phyloP scores from a whole-genome alignment of 1,284 basidiomycete species.

The Irpex rosettiformis region DNA sequence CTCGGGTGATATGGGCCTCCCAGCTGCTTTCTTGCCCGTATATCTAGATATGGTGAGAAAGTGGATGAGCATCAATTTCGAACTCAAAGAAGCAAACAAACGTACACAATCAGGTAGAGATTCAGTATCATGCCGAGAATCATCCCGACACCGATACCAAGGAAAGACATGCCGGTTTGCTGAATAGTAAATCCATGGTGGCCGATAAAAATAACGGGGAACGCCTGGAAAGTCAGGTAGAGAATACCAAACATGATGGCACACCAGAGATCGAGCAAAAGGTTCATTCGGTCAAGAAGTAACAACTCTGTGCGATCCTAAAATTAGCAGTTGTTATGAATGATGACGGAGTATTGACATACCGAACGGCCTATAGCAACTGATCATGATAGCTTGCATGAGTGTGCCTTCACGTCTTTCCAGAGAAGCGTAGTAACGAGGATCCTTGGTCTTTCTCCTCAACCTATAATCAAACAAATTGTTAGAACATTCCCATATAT shows the following conservation, averaged over 20 bases:
- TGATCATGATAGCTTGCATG: conserved; percentile 34
- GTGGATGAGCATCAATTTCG: neutral
- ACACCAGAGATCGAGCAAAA: conserved; percentile 61
- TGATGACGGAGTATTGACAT: conserved; percentile 27
- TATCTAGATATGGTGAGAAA: conserved; percentile 16
- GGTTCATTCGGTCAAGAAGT: conserved; percentile 70
- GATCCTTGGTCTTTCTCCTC: conserved; percentile 54
- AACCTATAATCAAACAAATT: conserved; percentile 32
- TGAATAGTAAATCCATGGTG: conserved; percentile 62
- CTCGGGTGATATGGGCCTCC: conserved; percentile 66
- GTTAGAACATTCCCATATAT: neutral
- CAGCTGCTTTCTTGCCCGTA: conserved; percentile 26
- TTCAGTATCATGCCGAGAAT: conserved; percentile 49
- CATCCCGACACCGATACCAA: conserved; percentile 74
- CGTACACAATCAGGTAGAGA: conserved; percentile 62
- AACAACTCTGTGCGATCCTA: conserved; percentile 55
- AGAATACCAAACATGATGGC: conserved; percentile 71
- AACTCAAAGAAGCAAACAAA: neutral
- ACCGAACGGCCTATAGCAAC: conserved; percentile 68
- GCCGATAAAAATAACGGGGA: conserved; percentile 63
- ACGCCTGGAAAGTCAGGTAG: conserved; percentile 72
- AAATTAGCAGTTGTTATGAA: neutral
- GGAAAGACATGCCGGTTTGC: conserved; percentile 62
- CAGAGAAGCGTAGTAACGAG: conserved; percentile 52
- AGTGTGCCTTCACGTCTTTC: conserved; percentile 45